These are phyloP conservation scores for Trichoderma parareesei DNA, from an alignment of 495 filamentous ascomycete genomes.

Conservation along the genomic window DNA sequence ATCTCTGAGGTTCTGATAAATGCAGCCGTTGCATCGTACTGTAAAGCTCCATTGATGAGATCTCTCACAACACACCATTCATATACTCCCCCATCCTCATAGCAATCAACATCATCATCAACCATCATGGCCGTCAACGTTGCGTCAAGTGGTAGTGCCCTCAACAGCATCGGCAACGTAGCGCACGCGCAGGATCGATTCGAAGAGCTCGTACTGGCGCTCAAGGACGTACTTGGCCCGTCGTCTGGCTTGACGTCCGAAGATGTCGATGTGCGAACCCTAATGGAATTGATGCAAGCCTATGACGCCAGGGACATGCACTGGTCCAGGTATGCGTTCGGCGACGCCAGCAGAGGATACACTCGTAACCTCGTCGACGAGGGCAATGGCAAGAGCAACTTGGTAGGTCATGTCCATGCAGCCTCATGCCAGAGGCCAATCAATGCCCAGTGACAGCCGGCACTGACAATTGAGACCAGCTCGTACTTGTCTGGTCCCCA, in stretches of 20 bases:
- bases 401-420: conserved; percentile 45
- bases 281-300: conserved; percentile 59
- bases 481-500: conserved; percentile 89
- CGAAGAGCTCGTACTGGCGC: conserved; percentile 62
- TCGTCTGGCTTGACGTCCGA: conserved; percentile 71
- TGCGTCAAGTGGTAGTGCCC: conserved; percentile 13
- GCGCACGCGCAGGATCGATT: conserved; percentile 41
- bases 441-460: neutral
- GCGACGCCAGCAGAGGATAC: conserved; percentile 57
- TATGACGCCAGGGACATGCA: conserved; percentile 60
- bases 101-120: neutral
- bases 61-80: neutral
- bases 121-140: neutral
- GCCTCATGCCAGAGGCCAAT: neutral
- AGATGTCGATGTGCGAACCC: conserved; percentile 63
- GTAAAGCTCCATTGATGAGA: neutral
- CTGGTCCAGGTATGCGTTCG: conserved; percentile 65
- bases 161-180: conserved; percentile 16
- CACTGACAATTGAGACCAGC: conserved; percentile 32
- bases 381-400: conserved; percentile 84
- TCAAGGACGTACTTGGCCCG: conserved; percentile 64
- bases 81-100: neutral
- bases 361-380: conserved; percentile 85
- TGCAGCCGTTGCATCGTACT: neutral
- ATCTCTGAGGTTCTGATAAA: neutral